These are phyloP conservation scores for Cicer cuneatum DNA, from an alignment of 306 rosid genomes.

Conservation along the genomic window DNA sequence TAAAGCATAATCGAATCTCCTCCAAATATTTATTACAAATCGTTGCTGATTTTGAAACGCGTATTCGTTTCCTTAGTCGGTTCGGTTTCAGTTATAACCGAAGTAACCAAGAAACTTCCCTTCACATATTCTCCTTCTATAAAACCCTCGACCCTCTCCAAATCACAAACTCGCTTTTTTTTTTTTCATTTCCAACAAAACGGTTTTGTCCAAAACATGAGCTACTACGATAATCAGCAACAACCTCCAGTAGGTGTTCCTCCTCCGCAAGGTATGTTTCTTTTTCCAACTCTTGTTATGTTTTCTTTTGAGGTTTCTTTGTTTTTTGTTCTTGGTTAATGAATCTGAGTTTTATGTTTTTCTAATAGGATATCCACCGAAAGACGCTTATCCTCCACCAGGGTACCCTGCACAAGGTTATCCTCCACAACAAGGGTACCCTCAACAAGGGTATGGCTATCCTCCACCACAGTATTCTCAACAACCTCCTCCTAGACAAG, in stretches of 20 bases:
- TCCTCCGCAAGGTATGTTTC: constrained; percentile 61
- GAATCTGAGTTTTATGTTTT: not conserved
- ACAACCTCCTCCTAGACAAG: constrained; percentile 49
- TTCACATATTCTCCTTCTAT: not conserved
- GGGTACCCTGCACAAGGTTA: constrained; percentile 53
- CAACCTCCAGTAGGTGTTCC: constrained; percentile 67
- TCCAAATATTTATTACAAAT: not conserved
- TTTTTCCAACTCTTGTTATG: not conserved
- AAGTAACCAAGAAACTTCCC: constrained; percentile 31
- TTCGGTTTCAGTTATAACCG: constrained; percentile 12
- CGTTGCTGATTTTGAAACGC: constrained; percentile 31
- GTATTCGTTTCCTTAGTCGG: constrained; percentile 35
- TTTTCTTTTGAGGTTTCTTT: not conserved
- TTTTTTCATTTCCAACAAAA: not conserved
- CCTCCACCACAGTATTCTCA: constrained; percentile 55
- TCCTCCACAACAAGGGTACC: constrained; percentile 48
- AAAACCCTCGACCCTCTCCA: not conserved
- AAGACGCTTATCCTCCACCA: constrained; percentile 62
- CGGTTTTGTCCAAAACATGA: constrained; percentile 39
- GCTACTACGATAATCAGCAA: constrained; percentile 60
- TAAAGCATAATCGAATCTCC: not conserved
- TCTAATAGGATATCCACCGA: constrained; percentile 54
- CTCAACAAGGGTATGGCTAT: constrained; percentile 45
- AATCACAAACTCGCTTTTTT: not conserved
- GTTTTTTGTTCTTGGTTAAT: not conserved